phyloP scores from a whole-genome alignment of 164 flowering plant species.

The Umbellularia californica region DNA sequence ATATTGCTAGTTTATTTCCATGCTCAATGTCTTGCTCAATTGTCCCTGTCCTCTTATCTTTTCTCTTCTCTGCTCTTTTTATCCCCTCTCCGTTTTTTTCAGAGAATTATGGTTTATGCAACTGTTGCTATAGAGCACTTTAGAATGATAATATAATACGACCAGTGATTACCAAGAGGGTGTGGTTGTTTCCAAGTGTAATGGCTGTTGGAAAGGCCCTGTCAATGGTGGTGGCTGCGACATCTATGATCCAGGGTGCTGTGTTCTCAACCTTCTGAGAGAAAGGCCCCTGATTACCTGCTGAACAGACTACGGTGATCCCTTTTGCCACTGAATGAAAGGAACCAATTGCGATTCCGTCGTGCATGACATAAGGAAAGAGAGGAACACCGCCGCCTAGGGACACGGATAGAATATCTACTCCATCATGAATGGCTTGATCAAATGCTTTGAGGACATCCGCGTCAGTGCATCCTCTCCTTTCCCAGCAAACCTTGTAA shows the following conservation, averaged over 20 bases:
- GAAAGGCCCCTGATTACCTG: slow-evolving; percentile 45
- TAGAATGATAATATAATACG: background rate
- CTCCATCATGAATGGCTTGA: slow-evolving; percentile 26
- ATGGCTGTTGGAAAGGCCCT: slow-evolving; percentile 22
- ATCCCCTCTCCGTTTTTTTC: background rate
- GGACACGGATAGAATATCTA: slow-evolving; percentile 26
- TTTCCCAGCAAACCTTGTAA: slow-evolving; percentile 48
- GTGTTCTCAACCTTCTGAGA: slow-evolving; percentile 38
- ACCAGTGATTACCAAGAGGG: background rate
- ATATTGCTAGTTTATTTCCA: background rate
- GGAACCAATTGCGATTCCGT: slow-evolving; percentile 21
- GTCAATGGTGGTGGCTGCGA: slow-evolving; percentile 47
- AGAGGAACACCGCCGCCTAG: slow-evolving; percentile 15
- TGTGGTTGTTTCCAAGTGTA: slow-evolving; percentile 18
- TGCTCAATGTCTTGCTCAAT: background rate
- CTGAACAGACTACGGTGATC: slow-evolving; percentile 39
- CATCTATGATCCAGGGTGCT: slow-evolving; percentile 52
- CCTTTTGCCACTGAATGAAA: slow-evolving; percentile 47
- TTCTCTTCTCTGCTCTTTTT: too few relatives aligned
- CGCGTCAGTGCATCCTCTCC: background rate
- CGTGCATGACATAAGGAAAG: slow-evolving; percentile 7
- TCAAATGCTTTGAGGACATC: slow-evolving; percentile 18
- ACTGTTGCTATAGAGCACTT: too few relatives aligned
- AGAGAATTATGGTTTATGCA: background rate
- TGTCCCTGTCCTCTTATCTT: too few relatives aligned